phyloP scores from a whole-genome alignment of 805 yeast species.

The Nakazawaea ishiwadae region DNA sequence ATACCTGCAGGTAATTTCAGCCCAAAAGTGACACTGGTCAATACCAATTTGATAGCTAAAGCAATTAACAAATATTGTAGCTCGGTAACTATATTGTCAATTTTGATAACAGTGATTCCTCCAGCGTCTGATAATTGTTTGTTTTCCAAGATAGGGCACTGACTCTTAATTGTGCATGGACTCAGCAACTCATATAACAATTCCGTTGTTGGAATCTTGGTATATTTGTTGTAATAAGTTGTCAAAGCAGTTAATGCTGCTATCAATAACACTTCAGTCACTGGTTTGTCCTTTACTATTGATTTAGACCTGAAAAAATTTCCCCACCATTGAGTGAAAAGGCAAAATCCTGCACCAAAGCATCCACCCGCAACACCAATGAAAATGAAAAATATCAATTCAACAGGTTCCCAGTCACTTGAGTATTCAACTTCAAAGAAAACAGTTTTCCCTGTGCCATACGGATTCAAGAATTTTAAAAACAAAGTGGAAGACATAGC shows the following conservation, averaged over 20 bases:
- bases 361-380: conserved; percentile 51
- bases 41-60: conserved; percentile 35
- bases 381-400: conserved; percentile 37
- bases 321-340: conserved; percentile 43
- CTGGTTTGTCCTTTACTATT: conserved; percentile 33
- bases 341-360: conserved; percentile 46
- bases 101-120: conserved; percentile 12
- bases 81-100: conserved; percentile 26
- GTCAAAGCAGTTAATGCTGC: conserved; percentile 40
- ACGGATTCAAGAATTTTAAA: conserved; percentile 49
- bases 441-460: conserved; percentile 56
- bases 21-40: conserved; percentile 54
- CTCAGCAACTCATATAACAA: conserved; percentile 45
- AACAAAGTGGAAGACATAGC: conserved; percentile 50
- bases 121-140: conserved; percentile 11
- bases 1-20: conserved; percentile 56
- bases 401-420: conserved; percentile 49
- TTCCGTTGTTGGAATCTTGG: conserved; percentile 45
- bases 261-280: conserved; percentile 39
- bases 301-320: conserved; percentile 28
- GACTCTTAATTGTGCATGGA: conserved; percentile 33
- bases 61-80: conserved; percentile 33
- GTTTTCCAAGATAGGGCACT: conserved; percentile 20
- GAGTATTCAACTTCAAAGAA: conserved; percentile 45
- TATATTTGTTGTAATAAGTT: conserved; percentile 45